A percentile compares a stretch with the other conserved stretches of the same genome.
Conservation (phyloP, 768 basidiomycete genomes). For the Termitomyces bulborhizus region DNA sequence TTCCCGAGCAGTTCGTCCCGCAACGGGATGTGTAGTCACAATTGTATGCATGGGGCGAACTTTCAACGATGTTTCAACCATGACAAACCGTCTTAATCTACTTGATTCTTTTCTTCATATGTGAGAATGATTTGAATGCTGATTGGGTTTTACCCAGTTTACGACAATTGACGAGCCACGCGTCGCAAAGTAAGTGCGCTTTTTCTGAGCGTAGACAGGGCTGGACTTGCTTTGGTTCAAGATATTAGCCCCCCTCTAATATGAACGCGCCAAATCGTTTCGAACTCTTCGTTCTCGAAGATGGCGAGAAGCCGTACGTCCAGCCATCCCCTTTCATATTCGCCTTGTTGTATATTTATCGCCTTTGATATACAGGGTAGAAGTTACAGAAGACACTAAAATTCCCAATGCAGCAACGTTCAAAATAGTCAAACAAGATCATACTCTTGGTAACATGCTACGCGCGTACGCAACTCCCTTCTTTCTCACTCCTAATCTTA, state of each 20-base stretch:
- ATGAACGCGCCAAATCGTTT: slow-evolving; percentile 97
- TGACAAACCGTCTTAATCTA: no score
- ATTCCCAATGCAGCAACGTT: slow-evolving; percentile 97
- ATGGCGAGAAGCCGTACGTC: slow-evolving; percentile 90
- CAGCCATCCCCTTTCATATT: background rate
- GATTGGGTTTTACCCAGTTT: background rate
- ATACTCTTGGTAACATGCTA: slow-evolving; percentile 96
- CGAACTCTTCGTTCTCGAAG: slow-evolving; percentile 71
- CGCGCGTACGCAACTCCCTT: slow-evolving; percentile 60
- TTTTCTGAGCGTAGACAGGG: no score
- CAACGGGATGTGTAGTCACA: no score
- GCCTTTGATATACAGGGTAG: slow-evolving; percentile 49
- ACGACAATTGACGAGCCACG: background rate
- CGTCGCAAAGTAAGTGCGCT: background rate
- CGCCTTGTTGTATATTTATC: background rate
- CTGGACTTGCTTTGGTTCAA: background rate
- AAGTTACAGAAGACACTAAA: slow-evolving; percentile 92
- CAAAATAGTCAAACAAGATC: slow-evolving; percentile 93
- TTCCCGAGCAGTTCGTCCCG: no score
- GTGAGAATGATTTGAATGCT: background rate
- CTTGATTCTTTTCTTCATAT: background rate
- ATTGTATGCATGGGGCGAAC: background rate
- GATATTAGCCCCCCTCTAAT: background rate
- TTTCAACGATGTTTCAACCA: background rate
- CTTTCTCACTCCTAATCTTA: background rate